Conservation (phyloP, 257 asterid genomes). For the Solanum boliviense region DNA sequence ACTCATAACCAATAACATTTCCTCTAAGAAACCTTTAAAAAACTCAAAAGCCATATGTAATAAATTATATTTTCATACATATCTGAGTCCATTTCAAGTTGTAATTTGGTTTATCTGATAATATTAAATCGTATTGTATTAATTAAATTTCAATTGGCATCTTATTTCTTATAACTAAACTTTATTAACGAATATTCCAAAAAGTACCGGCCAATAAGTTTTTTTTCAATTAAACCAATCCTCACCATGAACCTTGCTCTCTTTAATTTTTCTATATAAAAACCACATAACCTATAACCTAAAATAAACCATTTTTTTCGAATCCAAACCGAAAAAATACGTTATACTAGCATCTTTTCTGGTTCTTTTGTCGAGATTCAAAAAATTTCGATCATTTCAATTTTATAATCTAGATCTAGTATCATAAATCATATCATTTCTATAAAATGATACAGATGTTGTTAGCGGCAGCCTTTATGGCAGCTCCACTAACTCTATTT, state of each 20-base stretch:
- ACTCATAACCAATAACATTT: not conserved
- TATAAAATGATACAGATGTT: slow-evolving; percentile 15
- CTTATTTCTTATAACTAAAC: not conserved
- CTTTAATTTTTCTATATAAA: not conserved
- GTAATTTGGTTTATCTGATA: not conserved
- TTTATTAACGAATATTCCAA: not conserved
- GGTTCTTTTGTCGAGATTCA: no score
- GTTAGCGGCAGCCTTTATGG: slow-evolving; percentile 20
- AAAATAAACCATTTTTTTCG: not conserved
- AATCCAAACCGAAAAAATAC: not conserved
- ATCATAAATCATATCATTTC: not conserved
- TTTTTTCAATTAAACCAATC: not conserved
- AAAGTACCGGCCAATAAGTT: not conserved
- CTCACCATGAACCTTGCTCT: not conserved
- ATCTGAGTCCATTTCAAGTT: not conserved
- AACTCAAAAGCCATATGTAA: not conserved
- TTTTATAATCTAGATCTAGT: not conserved
- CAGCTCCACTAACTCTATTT: slow-evolving; percentile 19
- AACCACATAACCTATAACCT: not conserved
- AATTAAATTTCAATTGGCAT: not conserved
- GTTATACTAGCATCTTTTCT: not conserved
- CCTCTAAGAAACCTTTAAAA: not conserved
- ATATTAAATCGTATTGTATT: not conserved
- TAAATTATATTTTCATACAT: not conserved
- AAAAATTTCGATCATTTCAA: not conserved